A percentile compares a stretch with the other conserved stretches of the same genome.
phyloP scores from a whole-genome alignment of 106 monocot genomes.

The Acanthochlamys bracteata region DNA sequence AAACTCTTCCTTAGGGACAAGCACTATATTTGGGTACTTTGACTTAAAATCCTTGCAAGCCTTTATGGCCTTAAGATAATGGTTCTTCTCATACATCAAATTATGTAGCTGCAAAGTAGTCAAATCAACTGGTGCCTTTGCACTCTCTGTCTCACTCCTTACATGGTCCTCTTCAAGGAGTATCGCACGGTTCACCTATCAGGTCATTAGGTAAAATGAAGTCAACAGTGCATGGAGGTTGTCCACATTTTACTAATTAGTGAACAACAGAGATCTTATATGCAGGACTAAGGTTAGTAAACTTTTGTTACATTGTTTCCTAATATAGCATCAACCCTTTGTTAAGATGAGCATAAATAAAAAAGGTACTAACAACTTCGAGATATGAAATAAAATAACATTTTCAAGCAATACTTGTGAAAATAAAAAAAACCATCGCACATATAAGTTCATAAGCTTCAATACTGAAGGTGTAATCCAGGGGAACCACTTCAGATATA shows the following conservation, averaged over 20 bases:
- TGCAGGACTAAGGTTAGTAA: neutral
- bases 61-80: constrained; percentile 89
- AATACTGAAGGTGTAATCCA: too few species aligned
- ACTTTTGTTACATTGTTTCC: too few species aligned
- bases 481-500: too few species aligned
- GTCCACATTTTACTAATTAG: neutral
- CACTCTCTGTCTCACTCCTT: constrained; percentile 80
- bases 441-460: too few species aligned
- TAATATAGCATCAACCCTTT: too few species aligned
- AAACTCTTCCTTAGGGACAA: constrained; percentile 81
- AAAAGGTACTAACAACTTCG: too few species aligned
- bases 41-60: constrained; percentile 86
- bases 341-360: too few species aligned
- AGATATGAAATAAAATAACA: too few species aligned
- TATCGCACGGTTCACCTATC: constrained; percentile 70
- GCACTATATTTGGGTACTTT: constrained; percentile 79
- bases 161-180: constrained; percentile 82
- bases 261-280: neutral
- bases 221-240: neutral
- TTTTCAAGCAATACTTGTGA: too few species aligned
- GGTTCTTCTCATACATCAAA: constrained; percentile 95
- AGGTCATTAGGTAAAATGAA: neutral
- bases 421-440: too few species aligned
- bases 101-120: constrained; percentile 91
- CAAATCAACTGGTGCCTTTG: constrained; percentile 87